These are phyloP conservation scores for Xylariaceae sp. DNA, from an alignment of 2,329 filamentous ascomycete species.

Conservation along the genomic window DNA sequence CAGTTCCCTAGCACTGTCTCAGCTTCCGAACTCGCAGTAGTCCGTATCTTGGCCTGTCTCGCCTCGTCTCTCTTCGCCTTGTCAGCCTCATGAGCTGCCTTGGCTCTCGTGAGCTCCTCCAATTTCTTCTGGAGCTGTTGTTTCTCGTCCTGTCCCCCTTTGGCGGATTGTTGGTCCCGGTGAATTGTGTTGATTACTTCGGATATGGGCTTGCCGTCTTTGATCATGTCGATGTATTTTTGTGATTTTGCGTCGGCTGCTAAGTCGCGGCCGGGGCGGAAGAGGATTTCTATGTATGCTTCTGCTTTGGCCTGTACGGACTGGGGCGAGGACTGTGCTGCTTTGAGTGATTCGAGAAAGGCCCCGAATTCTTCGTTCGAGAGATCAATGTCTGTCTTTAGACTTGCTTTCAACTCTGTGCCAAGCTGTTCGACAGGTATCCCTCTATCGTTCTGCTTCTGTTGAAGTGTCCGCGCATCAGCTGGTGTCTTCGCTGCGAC, in stretches of 20 bases:
- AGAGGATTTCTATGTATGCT: constrained; percentile 40
- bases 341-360: constrained; percentile 30
- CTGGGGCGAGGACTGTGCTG: constrained; percentile 28
- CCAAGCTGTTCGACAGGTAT: constrained; percentile 25
- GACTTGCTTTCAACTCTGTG: constrained; percentile 22
- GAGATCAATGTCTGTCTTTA: constrained; percentile 19
- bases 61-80: constrained; percentile 30
- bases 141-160: constrained; percentile 33
- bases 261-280: constrained; percentile 35
- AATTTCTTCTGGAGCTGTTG: constrained; percentile 36
- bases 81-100: constrained; percentile 36
- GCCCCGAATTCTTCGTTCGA: constrained; percentile 29
- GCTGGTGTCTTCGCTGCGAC: constrained; percentile 22
- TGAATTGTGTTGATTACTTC: constrained; percentile 29
- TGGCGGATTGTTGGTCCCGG: constrained; percentile 30
- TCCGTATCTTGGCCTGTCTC: constrained; percentile 40
- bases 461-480: constrained; percentile 25
- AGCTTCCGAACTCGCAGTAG: constrained; percentile 29
- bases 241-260: constrained; percentile 26
- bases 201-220: constrained; percentile 26
- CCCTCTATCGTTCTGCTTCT: constrained; percentile 25
- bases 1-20: constrained; percentile 39
- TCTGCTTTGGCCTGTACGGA: constrained; percentile 33
- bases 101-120: constrained; percentile 46
- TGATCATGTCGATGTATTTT: constrained; percentile 39